Evolutionary conservation across 169 alveolate species (phyloP), one percentile per base, ranked within the genome.

Genomic region (Pseudocohnilembus persalinus): DNA sequence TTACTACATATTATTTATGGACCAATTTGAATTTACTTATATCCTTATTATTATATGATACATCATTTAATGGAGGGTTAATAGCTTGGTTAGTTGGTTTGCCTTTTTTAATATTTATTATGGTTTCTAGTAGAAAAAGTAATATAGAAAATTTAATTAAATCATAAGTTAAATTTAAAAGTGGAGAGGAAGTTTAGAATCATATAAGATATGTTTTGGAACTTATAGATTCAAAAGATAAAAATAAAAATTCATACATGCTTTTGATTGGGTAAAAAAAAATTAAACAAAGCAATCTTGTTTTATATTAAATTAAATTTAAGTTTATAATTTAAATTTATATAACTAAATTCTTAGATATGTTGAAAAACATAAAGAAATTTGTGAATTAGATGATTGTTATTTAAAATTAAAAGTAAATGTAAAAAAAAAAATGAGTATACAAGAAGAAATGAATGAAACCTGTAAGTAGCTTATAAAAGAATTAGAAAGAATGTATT

Each of bases 291-390:
- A n/a, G n/a, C n/a, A n/a, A n/a, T n/a, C n/a, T n/a, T 20, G 68
- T 11, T 49, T 49, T 49, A 49, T 49, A 49, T 49, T 11, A 49
- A 49, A 11, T 49, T 49, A 11, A 49, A 4, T 49, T 49, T 49
- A 49, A 20, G 4, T 49, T 49, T 49, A 20, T 49, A 11, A 11
- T 49, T 49, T 49, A 49, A 11, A 11, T 11, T 11, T 11, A 11
- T 4, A 4, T 49, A 49, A 11, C 20, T 11, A 11, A 11, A 49
- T 20, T 4, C 68, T 49, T 11, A 49, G 68, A 0, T 85, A 85
- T 73, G 83, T 85, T 24, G 89, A 85, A 80, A 79, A 85, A n/a
- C 89, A 85, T 35, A 85, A 85, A 35, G 89, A 79, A 85, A 75
- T 77, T 34, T 85, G 89, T 73, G n/a, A 78, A 79, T 63, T 73